These are phyloP conservation scores for Carex cristatella DNA, from an alignment of 176 grass and related monocot genomes.

Conservation along the genomic window DNA sequence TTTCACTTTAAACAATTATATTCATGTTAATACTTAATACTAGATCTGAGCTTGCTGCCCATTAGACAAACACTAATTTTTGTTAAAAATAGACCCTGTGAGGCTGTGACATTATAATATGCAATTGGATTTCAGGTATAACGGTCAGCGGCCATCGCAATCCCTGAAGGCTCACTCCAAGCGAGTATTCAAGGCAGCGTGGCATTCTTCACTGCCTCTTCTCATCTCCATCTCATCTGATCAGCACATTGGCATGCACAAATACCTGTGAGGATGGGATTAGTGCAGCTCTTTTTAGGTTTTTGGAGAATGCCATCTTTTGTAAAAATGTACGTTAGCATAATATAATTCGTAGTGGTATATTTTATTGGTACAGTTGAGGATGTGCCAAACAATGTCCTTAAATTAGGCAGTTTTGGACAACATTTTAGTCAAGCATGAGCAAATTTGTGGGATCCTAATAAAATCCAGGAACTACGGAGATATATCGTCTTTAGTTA, in stretches of 20 bases:
- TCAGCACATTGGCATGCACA: constrained; percentile 9
- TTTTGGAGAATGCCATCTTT: not conserved
- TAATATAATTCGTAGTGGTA: not conserved
- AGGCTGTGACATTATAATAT: not conserved
- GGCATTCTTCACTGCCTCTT: constrained; percentile 2
- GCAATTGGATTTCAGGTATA: constrained; percentile 14
- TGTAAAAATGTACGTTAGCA: not conserved
- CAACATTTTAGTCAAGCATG: not conserved
- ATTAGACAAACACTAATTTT: not conserved
- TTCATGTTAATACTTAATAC: not conserved
- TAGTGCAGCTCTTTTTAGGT: not conserved
- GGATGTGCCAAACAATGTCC: not conserved
- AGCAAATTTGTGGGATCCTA: too few relatives aligned
- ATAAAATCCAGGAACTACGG: not conserved
- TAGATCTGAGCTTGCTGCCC: not conserved
- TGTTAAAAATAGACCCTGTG: too few relatives aligned
- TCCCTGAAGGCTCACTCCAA: constrained; percentile 8
- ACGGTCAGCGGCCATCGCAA: not conserved
- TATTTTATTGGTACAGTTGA: not conserved
- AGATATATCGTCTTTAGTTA: not conserved
- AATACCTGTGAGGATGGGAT: not conserved
- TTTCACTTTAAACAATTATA: not conserved
- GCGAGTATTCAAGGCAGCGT: constrained; percentile 19
- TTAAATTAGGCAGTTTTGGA: not conserved
- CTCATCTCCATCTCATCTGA: constrained; percentile 26